A percentile compares a stretch with the other conserved stretches of the same genome.
Evolutionary conservation across 306 rosid species (phyloP).

Genomic region (Chamaecrista fasciculata): DNA sequence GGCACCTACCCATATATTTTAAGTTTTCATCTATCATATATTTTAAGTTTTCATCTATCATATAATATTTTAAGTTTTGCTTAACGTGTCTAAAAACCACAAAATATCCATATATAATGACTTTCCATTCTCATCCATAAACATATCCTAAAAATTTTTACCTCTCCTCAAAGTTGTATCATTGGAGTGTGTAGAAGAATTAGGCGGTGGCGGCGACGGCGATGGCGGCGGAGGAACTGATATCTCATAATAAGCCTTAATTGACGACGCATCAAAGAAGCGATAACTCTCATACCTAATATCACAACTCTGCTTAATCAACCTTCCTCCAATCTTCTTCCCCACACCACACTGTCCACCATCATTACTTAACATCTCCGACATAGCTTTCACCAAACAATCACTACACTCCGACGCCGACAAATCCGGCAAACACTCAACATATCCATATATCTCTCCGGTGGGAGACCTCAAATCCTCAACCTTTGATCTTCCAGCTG

Average conservation of each 20-base stretch:
- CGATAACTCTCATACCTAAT: not conserved
- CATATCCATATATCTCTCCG: slow-evolving; percentile 12
- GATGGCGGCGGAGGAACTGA: not conserved
- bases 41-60: too few relatives aligned
- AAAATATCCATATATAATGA: too few relatives aligned
- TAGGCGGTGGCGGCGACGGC: too few relatives aligned
- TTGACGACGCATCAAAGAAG: not conserved
- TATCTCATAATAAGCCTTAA: not conserved
- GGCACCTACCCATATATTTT: too few relatives aligned
- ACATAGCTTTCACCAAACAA: not conserved
- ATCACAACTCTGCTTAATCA: not conserved
- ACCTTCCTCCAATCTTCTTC: not conserved
- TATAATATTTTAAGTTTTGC: too few relatives aligned
- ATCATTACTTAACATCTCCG: not conserved
- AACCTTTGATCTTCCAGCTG: not conserved
- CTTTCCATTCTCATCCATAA: too few relatives aligned
- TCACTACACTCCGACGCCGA: not conserved
- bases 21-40: too few relatives aligned
- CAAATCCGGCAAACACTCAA: slow-evolving; percentile 41
- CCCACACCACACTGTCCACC: too few relatives aligned
- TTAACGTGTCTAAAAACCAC: too few relatives aligned
- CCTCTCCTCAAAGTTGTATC: too few relatives aligned
- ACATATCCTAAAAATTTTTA: not conserved
- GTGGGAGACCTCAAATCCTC: not conserved
- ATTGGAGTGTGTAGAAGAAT: too few relatives aligned